Evolutionary conservation across 148 eudicot species (phyloP), one percentile per base, ranked within the genome.

Genomic region (Persicaria tinctoria): DNA sequence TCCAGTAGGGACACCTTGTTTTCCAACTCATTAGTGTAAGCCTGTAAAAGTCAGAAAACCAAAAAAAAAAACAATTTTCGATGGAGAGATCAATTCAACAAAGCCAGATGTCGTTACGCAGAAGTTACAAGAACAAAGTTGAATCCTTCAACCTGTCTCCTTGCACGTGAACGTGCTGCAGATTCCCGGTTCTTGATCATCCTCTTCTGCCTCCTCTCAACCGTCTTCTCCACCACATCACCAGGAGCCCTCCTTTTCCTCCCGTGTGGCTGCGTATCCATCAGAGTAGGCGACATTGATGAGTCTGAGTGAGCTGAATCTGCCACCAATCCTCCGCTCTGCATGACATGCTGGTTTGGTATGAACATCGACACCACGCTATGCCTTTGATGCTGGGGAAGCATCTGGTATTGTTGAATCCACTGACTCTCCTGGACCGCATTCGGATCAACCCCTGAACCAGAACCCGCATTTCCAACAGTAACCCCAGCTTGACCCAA

Each of bases 101-200:
- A 16, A 12, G 27, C 66, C 44, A 53, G 16, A 50, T 18, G n/a
- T 14, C 56, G 11, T 12, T 14, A 72, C 50, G 3, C 56, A 13
- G 8, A 2, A 56, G 75, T 70, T 51, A 71, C 10, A 73, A 32
- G 16, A 6, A 23, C 74, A 54, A 59, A 51, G 9, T 10, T 20
- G 59, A 49, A 51, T 41, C n/a, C 41, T 70, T 46, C 23, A 32
- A 95, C 98, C 98, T 91, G 97, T 77, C 92, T 92, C 79, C 98
- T 92, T 6, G 96, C 97, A 83, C 98, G 91, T 44, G 98, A 95
- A 72, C 98, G 84, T 3, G 98, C 98, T 41, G 98, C 98, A 53
- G 98, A 94, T 85, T 94, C 98, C 74, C 98, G 77, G 68, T 94
- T 94, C 84, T 94, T 91, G 54, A 94, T 94, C 98, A 94, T 94